phyloP scores from a whole-genome alignment of 2,329 filamentous ascomycete species.

The Colletotrichum spaethianum region DNA sequence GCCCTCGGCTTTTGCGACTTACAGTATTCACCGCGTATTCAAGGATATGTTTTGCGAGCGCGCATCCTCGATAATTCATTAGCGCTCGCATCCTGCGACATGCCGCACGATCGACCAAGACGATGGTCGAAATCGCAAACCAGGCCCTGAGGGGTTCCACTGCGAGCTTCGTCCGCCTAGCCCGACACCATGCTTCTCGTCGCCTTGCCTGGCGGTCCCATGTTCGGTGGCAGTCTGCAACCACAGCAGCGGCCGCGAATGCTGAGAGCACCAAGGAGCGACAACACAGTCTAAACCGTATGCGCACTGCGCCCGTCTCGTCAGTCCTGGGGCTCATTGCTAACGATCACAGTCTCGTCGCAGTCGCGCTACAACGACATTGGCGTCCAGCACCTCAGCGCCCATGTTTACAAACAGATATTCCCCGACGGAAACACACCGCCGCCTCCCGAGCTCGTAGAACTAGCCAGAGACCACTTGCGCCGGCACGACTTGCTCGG shows the following conservation, averaged over 20 bases:
- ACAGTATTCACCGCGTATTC: conserved; percentile 50
- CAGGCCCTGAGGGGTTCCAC: conserved; percentile 58
- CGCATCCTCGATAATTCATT: neutral
- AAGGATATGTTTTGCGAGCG: neutral
- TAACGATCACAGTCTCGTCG: conserved; percentile 58
- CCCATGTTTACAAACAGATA: conserved; percentile 84
- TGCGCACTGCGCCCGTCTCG: conserved; percentile 43
- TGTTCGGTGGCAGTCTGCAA: conserved; percentile 61
- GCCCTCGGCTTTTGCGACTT: conserved; percentile 43
- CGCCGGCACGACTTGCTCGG: conserved; percentile 87
- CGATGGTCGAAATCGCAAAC: conserved; percentile 37
- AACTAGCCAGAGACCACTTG: conserved; percentile 86
- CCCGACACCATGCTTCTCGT: conserved; percentile 61
- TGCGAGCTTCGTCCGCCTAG: conserved; percentile 66
- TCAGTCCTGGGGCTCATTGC: neutral
- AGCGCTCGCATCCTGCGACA: neutral
- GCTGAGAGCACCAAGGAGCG: conserved; percentile 30
- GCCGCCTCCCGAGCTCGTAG: conserved; percentile 80
- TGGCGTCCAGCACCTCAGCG: conserved; percentile 93
- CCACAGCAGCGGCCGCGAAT: conserved; percentile 45
- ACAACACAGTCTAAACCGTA: conserved; percentile 57
- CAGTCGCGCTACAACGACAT: conserved; percentile 89
- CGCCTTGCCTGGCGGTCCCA: conserved; percentile 53
- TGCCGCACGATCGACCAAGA: conserved; percentile 21
- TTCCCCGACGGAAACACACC: conserved; percentile 74